Base-by-base conservation (phyloP, 768 basidiomycete species). In the Sistotremastrum suecicum region DNA sequence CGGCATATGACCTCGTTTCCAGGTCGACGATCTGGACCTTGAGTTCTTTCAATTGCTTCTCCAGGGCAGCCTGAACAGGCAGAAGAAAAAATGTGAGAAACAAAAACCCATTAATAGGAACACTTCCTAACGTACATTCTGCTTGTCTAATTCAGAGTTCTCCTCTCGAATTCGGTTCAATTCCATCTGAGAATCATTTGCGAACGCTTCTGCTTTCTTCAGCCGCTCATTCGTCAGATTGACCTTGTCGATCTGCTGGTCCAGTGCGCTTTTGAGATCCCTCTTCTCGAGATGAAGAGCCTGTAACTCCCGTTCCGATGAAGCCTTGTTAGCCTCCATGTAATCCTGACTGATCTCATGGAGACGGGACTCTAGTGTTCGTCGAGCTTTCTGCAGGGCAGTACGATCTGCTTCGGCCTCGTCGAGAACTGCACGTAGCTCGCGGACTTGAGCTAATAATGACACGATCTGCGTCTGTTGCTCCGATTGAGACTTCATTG, bases 401-500 rank as follows among this genome's bases (percentile, higher is more conserved):
- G 76, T 67, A 2, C 86, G 72, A 52, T 89, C 87, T 3, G 83
- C 77, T 57, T 90, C 88, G 3, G 84, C 84, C 48, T 90, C 88
- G 54, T 89, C 84, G 50, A 91, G 64, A 10, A 88, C 83, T 29
- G 72, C 65, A 5, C 86, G 78, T 31, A 91, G 68, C 54, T 90
- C 84, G 37, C 83, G 78, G 45, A 87, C 84, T 70, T 90, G 86
- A 1, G 83, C 84, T 54, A 89, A 83, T 10, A 89, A 69, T 2
- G 80, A 72, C 31, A 85, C 81, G 40, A 90, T 88, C 50, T 88
- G 88, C 0, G 79, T 67, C 56, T 88, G 86, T 53, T 89, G 88
- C 53, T 89, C 87, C 0, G 76, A 66, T 54, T 87, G 85, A 0
- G 75, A 80, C 37, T 71, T 71, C 1, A 70, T 73, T 1, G 84